Conservation (phyloP, 179 eudicot species). For the Vitellaria paradoxa region DNA sequence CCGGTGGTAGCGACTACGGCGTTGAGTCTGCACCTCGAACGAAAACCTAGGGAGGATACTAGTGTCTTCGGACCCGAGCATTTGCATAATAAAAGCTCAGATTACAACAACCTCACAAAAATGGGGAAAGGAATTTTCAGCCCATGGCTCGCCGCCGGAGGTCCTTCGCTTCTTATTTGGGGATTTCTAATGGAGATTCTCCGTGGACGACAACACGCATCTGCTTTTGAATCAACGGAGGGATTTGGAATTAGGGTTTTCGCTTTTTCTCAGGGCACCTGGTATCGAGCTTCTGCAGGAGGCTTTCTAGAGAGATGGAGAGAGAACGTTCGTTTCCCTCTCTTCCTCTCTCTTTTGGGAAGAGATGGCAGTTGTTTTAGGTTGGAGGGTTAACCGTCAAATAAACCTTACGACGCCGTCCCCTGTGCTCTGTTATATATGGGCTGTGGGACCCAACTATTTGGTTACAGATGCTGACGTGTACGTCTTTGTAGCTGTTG, state of each 20-base stretch:
- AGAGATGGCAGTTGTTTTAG: neutral
- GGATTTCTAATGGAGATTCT: neutral
- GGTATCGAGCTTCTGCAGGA: neutral
- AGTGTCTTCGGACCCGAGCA: slow-evolving; percentile 16
- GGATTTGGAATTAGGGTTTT: neutral
- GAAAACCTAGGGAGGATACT: slow-evolving; percentile 23
- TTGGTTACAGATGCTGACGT: too few species aligned
- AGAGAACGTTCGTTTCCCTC: neutral
- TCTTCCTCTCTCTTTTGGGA: neutral
- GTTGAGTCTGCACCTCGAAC: slow-evolving; percentile 14
- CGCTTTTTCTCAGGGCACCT: neutral
- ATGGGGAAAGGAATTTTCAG: neutral
- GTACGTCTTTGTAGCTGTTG: neutral
- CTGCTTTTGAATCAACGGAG: neutral
- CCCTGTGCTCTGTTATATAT: neutral
- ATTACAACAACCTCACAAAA: neutral
- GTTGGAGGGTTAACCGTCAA: neutral
- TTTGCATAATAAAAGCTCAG: slow-evolving; percentile 14
- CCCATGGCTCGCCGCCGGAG: neutral
- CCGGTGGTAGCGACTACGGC: too few species aligned
- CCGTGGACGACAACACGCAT: neutral
- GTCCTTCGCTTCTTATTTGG: neutral
- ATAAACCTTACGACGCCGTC: too few species aligned
- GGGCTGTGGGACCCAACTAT: neutral
- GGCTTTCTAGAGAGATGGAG: neutral